A percentile compares a stretch with the other conserved stretches of the same genome.
These are phyloP conservation scores for Lagerstroemia speciosa DNA, from an alignment of 345 rosid genomes.

Conservation along the genomic window DNA sequence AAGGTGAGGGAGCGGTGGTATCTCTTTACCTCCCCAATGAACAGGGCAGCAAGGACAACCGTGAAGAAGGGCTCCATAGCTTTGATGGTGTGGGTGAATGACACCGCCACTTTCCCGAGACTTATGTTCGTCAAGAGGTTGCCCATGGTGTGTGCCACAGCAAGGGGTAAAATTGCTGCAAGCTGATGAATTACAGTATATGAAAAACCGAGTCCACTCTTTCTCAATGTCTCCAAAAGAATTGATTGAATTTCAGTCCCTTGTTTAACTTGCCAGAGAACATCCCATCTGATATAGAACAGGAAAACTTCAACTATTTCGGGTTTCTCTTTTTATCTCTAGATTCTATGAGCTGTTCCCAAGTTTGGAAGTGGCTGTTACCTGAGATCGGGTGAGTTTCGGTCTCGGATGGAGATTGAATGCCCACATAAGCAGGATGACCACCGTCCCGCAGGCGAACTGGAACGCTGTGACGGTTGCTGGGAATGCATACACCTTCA, in stretches of 20 bases:
- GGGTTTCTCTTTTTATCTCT: background rate
- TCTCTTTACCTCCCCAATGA: constrained; percentile 53
- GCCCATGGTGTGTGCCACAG: constrained; percentile 69
- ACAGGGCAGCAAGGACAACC: constrained; percentile 51
- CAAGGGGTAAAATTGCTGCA: constrained; percentile 59
- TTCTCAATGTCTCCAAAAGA: background rate
- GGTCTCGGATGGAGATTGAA: constrained; percentile 53
- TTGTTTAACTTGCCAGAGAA: background rate
- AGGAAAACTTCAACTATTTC: background rate
- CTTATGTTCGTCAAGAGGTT: constrained; percentile 79
- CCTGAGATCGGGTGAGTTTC: constrained; percentile 59
- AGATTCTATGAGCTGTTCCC: background rate
- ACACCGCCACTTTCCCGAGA: constrained; percentile 64
- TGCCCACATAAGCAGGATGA: constrained; percentile 59
- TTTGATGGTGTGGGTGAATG: constrained; percentile 92
- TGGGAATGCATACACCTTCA: constrained; percentile 69
- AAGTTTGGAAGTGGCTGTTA: constrained; percentile 7
- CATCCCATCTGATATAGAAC: background rate
- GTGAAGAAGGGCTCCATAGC: constrained; percentile 94
- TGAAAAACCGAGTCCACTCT: background rate
- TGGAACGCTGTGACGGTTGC: constrained; percentile 77
- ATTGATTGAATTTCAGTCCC: background rate
- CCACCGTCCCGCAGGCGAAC: constrained; percentile 61
- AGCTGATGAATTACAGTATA: constrained; percentile 26
- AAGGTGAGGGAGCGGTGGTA: background rate